Evolutionary conservation across 352 stramenopile species (phyloP).

Genomic region (Phytophthora fragariaefolia): DNA sequence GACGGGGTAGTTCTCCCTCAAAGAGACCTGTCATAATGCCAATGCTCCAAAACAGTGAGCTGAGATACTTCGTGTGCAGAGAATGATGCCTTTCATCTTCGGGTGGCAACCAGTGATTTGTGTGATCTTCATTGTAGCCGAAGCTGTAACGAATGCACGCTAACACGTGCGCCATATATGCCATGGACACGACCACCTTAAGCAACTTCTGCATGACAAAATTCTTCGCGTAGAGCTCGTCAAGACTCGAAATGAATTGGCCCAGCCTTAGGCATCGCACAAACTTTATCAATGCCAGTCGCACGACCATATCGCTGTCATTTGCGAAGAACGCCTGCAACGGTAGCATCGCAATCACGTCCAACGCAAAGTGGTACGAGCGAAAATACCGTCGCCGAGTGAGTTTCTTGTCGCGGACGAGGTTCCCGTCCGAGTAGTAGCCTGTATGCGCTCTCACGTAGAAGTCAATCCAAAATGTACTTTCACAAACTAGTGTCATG

Average conservation of each 20-base stretch:
- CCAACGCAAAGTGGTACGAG: constrained; percentile 53
- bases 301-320: constrained; percentile 23
- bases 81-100: constrained; percentile 32
- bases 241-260: constrained; percentile 57
- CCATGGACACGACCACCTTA: constrained; percentile 57
- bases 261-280: constrained; percentile 48
- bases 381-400: constrained; percentile 55
- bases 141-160: constrained; percentile 69
- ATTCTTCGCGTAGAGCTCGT: constrained; percentile 68
- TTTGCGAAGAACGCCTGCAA: constrained; percentile 8
- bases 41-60: constrained; percentile 72
- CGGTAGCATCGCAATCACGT: constrained; percentile 56
- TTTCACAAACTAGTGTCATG: constrained; percentile 43
- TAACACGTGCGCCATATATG: constrained; percentile 62
- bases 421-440: constrained; percentile 65
- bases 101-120: constrained; percentile 61
- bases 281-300: constrained; percentile 47
- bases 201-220: constrained; percentile 59
- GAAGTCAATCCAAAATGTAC: constrained; percentile 63
- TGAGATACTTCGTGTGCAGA: constrained; percentile 48
- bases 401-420: constrained; percentile 52
- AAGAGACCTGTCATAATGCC: constrained; percentile 73
- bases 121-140: constrained; percentile 51
- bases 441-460: constrained; percentile 63
- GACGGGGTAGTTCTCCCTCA: constrained; percentile 66